Base-by-base conservation (phyloP, 352 stramenopile species). In the Pythium volutum region DNA sequence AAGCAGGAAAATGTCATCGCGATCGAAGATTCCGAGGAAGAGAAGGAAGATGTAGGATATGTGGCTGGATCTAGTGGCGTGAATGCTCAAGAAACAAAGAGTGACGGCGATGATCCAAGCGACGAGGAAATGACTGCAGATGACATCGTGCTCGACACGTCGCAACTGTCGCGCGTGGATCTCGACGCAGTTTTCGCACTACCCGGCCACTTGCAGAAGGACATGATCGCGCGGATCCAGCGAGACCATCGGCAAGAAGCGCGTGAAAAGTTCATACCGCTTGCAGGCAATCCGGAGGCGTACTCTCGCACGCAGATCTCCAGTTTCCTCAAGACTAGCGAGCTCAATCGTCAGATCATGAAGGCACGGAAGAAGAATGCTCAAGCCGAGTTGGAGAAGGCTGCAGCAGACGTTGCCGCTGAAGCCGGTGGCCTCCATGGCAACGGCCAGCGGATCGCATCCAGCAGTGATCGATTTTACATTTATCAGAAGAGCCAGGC, bases 271-370 rank as follows among this genome's bases (percentile, higher is more conserved):
- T 99, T 98, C 58, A 98, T 99, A 58, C 86, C 91, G 5, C 88
- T 98, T 0, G 97, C 97, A 2, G 93, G 88, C 1, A 89, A 99
- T 55, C 95, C 97, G 0, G 81, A 96, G 25, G 84, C 88, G 33
- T 99, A 99, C 77, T 99, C 95, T 20, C 74, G 85, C n/a, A 93
- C 87, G 18, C 97, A 99, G 63, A 81, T 99, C 31, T 74, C 81
- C 3, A 97, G 97, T 50, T 99, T 99, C 71, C 71, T 99, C 26
- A 88, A 91, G 49, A 94, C 81, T 0, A 97, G 82, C 42, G 74
- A 78, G 27, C 67, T 99, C 12, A 98, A 98, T 68, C 77, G 91
- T 31, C 75, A 75, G 11, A 84, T 96, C 29, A 75, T 79, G 62
- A 74, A 71, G 10, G 79, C 76, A 0, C 79, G 87, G 29, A 62